Conservation (phyloP, 2,329 filamentous ascomycete species). For the Coniochaeta sp. region DNA sequence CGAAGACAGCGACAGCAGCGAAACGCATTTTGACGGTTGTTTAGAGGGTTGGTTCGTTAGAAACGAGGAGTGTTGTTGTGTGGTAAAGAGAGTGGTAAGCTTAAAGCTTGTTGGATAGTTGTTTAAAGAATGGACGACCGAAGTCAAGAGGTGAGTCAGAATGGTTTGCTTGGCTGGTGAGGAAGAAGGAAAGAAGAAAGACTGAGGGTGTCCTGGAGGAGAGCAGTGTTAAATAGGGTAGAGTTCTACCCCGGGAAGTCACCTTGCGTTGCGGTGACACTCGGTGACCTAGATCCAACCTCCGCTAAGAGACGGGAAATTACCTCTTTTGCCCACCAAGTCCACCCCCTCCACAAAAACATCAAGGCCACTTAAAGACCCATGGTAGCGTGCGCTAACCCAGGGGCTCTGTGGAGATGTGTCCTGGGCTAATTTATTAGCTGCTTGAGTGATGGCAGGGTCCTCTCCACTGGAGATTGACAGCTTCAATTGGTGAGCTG, state of each 20-base stretch:
- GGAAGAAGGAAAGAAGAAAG: slow-evolving; percentile 19
- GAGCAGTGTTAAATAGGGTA: slow-evolving; percentile 23
- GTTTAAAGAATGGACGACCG: slow-evolving; percentile 32
- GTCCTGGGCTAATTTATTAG: neutral
- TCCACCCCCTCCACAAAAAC: slow-evolving; percentile 1
- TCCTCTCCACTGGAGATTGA: neutral
- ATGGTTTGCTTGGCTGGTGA: slow-evolving; percentile 23
- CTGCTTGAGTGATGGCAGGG: neutral
- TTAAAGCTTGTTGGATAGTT: slow-evolving; percentile 14
- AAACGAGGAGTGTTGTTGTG: slow-evolving; percentile 9
- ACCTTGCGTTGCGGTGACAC: neutral
- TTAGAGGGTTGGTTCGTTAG: slow-evolving; percentile 9
- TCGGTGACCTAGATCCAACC: neutral
- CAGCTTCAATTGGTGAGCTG: neutral
- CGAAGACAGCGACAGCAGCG: slow-evolving; percentile 43
- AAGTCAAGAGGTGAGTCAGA: slow-evolving; percentile 26
- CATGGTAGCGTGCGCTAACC: neutral
- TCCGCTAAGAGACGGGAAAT: slow-evolving; percentile 1
- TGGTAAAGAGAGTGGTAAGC: slow-evolving; percentile 19
- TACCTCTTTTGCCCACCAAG: neutral
- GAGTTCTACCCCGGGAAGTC: neutral
- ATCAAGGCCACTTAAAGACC: neutral
- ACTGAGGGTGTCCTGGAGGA: slow-evolving; percentile 8
- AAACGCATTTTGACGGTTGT: slow-evolving; percentile 54
- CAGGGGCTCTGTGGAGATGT: slow-evolving; percentile 1